These are phyloP conservation scores for Solanum clarkiae DNA, from an alignment of 257 asterid genomes.

Conservation along the genomic window DNA sequence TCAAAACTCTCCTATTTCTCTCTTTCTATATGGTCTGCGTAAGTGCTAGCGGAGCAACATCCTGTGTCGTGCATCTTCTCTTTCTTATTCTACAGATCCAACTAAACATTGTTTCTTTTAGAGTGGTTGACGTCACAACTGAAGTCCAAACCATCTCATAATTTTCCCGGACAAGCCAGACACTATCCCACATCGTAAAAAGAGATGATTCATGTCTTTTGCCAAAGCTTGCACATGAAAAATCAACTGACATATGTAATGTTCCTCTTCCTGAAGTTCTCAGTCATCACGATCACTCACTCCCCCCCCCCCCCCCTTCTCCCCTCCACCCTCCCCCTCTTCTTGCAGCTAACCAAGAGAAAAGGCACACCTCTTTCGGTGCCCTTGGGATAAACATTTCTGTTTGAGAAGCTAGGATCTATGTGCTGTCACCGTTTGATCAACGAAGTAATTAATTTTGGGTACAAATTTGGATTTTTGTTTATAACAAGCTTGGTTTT, in stretches of 20 bases:
- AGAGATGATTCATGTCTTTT: too few species aligned
- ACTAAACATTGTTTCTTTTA: not conserved
- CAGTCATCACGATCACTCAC: not conserved
- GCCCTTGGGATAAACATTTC: not conserved
- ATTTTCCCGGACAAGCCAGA: not conserved
- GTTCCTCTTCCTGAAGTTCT: not conserved
- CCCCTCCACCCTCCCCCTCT: too few species aligned
- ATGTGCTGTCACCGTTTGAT: not conserved
- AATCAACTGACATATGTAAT: not conserved
- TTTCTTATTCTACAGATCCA: not conserved
- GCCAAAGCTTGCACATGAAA: not conserved
- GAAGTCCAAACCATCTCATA: not conserved
- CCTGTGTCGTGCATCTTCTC: not conserved
- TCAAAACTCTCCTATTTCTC: not conserved
- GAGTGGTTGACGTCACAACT: not conserved
- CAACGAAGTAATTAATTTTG: not conserved
- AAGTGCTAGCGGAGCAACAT: not conserved
- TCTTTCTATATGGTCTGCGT: not conserved
- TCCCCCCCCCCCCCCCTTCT: not conserved
- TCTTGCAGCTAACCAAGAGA: not conserved
- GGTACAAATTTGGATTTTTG: not conserved
- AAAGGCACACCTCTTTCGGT: not conserved
- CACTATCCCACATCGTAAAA: not conserved
- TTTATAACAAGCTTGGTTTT: not conserved
- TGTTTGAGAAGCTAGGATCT: not conserved